A percentile compares a stretch with the other conserved stretches of the same genome.
phyloP scores from a whole-genome alignment of 345 rosid species.

The Bruguiera sexangula region DNA sequence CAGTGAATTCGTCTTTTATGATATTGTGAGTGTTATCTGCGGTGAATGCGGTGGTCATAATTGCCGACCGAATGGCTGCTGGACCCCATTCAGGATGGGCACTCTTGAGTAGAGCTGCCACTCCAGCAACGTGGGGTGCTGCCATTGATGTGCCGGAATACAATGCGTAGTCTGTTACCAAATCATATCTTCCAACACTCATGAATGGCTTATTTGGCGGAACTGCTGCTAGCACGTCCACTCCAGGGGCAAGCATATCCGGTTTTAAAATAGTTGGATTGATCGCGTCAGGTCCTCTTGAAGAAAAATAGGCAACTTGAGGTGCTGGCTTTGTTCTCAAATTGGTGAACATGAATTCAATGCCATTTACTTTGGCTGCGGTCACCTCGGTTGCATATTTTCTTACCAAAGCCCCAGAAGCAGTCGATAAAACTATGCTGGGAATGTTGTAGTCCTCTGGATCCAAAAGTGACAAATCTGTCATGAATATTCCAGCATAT shows the following conservation, averaged over 20 bases:
- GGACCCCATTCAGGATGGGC: conserved; percentile 23
- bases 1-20: conserved; percentile 20
- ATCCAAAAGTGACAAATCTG: conserved; percentile 13
- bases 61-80: conserved; percentile 21
- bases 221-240: conserved; percentile 38
- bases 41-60: conserved; percentile 29
- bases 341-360: conserved; percentile 32
- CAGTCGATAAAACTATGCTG: conserved; percentile 14
- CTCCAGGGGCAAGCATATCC: conserved; percentile 46
- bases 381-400: conserved; percentile 2
- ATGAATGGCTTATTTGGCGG: conserved; percentile 16
- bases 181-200: conserved; percentile 20
- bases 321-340: conserved; percentile 45
- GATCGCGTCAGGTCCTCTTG: conserved; percentile 56
- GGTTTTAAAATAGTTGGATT: conserved; percentile 41
- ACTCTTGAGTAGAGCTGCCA: conserved; percentile 14
- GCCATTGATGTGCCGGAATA: conserved; percentile 34
- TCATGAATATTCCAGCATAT: conserved; percentile 28
- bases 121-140: conserved; percentile 19
- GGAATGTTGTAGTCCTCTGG: conserved; percentile 29
- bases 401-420: conserved; percentile 11
- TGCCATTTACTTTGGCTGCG: conserved; percentile 23
- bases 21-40: conserved; percentile 20
- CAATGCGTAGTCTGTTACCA: conserved; percentile 36
- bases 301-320: conserved; percentile 55